Evolutionary conservation across 768 basidiomycete species (phyloP).

Genomic region (Boletus tomentosulus): DNA sequence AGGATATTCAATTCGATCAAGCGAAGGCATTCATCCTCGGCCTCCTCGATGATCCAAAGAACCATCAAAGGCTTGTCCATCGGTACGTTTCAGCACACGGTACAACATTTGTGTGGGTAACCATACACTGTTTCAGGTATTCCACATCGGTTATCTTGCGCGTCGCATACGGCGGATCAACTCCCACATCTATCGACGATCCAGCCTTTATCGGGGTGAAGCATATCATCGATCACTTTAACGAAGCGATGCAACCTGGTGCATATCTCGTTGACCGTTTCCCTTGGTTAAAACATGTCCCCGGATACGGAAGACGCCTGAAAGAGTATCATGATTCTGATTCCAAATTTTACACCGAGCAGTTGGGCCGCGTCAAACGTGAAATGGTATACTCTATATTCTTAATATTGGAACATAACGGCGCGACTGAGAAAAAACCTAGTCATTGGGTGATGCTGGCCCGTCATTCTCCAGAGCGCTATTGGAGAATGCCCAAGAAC

Average conservation of each 20-base stretch:
- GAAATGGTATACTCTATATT: slow-evolving; percentile 35
- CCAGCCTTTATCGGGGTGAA: slow-evolving; percentile 19
- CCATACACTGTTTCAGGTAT: slow-evolving; percentile 16
- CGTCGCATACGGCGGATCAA: slow-evolving; percentile 24
- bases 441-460: too few species aligned
- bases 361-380: slow-evolving; percentile 41
- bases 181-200: slow-evolving; percentile 16
- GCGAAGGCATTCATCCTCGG: slow-evolving; percentile 22
- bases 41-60: slow-evolving; percentile 26
- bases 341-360: slow-evolving; percentile 45
- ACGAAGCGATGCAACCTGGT: slow-evolving; percentile 29
- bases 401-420: too few species aligned
- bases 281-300: slow-evolving; percentile 42
- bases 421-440: too few species aligned
- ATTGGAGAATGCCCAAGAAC: too few species aligned
- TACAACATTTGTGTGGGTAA: slow-evolving; percentile 4
- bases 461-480: too few species aligned
- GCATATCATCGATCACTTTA: slow-evolving; percentile 23
- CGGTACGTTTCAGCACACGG: slow-evolving; percentile 35
- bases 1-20: slow-evolving; percentile 40
- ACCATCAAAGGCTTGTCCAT: slow-evolving; percentile 39
- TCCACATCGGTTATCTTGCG: slow-evolving; percentile 24
- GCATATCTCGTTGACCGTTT: slow-evolving; percentile 34
- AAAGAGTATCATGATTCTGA: slow-evolving; percentile 49
- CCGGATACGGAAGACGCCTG: slow-evolving; percentile 55